Evolutionary conservation across 192 early-diverging fungal genomes (phyloP).

Genomic region (Coemansia sp.): DNA sequence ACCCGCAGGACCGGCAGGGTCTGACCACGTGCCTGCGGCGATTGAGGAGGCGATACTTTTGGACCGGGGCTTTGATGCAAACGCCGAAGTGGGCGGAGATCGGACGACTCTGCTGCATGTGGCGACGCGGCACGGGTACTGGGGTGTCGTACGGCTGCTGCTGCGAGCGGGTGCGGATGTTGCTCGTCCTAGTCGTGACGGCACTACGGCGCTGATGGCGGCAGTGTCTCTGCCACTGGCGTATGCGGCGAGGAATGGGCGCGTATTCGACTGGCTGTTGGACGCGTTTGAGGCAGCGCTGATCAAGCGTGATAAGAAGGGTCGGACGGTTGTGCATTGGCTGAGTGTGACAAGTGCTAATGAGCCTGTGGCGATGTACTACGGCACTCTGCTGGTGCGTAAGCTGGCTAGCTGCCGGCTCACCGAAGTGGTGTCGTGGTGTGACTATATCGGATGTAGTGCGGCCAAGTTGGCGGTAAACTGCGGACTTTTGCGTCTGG

Average conservation of each 20-base stretch:
- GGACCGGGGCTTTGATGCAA: conserved; percentile 15
- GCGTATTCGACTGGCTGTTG: conserved; percentile 39
- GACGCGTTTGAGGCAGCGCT: conserved; percentile 23
- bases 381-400: conserved; percentile 11
- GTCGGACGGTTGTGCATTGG: conserved; percentile 50
- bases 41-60: conserved; percentile 20
- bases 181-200: conserved; percentile 16
- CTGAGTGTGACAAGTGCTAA: conserved; percentile 12
- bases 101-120: conserved; percentile 27
- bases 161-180: conserved; percentile 33
- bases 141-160: conserved; percentile 41
- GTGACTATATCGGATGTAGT: conserved; percentile 31
- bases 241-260: conserved; percentile 21
- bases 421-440: conserved; percentile 27
- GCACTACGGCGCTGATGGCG: conserved; percentile 49
- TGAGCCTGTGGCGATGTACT: conserved; percentile 31
- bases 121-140: conserved; percentile 36
- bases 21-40: conserved; percentile 11
- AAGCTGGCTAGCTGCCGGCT: conserved; percentile 13
- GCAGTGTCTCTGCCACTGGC: conserved; percentile 17
- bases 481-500: neutral
- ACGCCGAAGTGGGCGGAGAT: conserved; percentile 13
- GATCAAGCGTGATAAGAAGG: conserved; percentile 30
- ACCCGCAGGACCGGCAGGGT: neutral
- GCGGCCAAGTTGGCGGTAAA: conserved; percentile 24